Conservation (phyloP, 345 rosid genomes). For the Euphorbia tirucalli region DNA sequence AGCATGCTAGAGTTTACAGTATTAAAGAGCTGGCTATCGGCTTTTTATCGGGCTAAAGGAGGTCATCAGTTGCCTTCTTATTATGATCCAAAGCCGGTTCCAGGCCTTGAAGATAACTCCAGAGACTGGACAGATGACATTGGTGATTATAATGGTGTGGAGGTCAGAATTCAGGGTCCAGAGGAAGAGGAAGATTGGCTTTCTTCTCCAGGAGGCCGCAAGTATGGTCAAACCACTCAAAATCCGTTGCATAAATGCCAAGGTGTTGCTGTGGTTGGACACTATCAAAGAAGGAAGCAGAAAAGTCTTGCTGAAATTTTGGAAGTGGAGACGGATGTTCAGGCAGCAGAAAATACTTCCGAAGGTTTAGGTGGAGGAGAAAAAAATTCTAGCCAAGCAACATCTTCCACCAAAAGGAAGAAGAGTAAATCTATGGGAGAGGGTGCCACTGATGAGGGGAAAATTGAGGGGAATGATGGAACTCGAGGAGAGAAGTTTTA, state of each 20-base stretch:
- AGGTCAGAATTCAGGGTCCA: constrained; percentile 38
- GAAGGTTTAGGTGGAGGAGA: constrained; percentile 23
- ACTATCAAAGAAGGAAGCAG: constrained; percentile 52
- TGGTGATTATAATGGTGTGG: constrained; percentile 23
- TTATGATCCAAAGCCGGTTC: constrained; percentile 50
- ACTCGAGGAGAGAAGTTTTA: constrained; percentile 9
- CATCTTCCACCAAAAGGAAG: constrained; percentile 9
- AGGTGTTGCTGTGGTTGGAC: constrained; percentile 38
- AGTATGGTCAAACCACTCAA: constrained; percentile 25
- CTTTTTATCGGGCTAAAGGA: constrained; percentile 59
- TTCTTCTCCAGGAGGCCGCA: constrained; percentile 21
- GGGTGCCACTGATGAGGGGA: neutral
- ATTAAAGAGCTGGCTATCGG: constrained; percentile 64
- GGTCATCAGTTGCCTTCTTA: constrained; percentile 40
- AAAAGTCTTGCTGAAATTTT: constrained; percentile 88
- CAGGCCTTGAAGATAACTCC: constrained; percentile 65
- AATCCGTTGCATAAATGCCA: constrained; percentile 36
- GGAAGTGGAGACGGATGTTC: constrained; percentile 36
- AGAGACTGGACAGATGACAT: constrained; percentile 28
- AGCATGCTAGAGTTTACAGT: constrained; percentile 49
- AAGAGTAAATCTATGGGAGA: constrained; percentile 8
- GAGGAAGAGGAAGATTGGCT: constrained; percentile 42
- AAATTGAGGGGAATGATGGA: neutral
- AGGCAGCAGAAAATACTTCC: constrained; percentile 24
- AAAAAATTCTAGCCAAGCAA: constrained; percentile 9